A percentile compares a stretch with the other conserved stretches of the same genome.
Evolutionary conservation across 495 filamentous ascomycete species (phyloP).

Genomic region (Tuber brumale): DNA sequence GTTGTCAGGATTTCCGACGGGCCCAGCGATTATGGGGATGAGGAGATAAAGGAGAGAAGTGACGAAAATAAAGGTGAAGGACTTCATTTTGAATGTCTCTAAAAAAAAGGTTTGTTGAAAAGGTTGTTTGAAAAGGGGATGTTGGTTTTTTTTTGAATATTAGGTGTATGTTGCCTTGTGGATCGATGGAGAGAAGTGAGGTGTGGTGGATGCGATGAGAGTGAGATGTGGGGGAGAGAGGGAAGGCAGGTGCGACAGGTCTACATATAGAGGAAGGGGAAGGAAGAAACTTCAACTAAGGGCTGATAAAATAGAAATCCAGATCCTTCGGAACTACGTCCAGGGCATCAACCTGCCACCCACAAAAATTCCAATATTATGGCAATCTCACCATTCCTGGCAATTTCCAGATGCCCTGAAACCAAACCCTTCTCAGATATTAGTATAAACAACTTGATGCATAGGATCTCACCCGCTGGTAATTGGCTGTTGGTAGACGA

Average conservation of each 20-base stretch:
- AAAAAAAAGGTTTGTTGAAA: neutral
- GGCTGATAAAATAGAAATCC: neutral
- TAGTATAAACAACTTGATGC: neutral
- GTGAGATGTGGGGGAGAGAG: neutral
- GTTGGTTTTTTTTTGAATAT: neutral
- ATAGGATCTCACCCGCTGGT: neutral
- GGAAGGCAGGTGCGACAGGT: neutral
- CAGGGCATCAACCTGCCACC: neutral
- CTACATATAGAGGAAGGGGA: neutral
- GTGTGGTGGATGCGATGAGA: neutral
- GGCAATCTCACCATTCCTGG: neutral
- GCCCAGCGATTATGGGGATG: neutral
- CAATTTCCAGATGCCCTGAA: neutral
- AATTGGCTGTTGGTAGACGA: too few relatives aligned
- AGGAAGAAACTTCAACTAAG: neutral
- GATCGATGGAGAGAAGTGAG: neutral
- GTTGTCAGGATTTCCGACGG: neutral
- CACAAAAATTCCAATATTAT: neutral
- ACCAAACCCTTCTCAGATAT: neutral
- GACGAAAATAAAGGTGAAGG: neutral
- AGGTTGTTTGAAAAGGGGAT: neutral
- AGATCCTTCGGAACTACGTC: neutral
- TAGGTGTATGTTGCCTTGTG: neutral
- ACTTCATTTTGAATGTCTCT: neutral
- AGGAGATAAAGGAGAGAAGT: neutral